These are phyloP conservation scores for Fusarium chaquense DNA, from an alignment of 2,329 filamentous ascomycete species.

Conservation along the genomic window DNA sequence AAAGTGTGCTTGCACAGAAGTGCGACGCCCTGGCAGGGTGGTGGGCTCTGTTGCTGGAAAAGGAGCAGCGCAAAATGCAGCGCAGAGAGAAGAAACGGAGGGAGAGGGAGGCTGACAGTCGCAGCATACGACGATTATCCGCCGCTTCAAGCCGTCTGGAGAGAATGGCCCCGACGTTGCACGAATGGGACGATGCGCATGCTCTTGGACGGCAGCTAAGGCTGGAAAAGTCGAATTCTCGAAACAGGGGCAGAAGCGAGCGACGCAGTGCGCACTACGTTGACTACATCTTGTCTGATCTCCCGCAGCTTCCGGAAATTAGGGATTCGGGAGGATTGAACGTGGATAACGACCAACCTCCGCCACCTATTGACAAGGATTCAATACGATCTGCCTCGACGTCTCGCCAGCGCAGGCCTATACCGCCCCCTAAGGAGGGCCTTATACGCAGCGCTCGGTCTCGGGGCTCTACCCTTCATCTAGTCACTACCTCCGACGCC, in stretches of 20 bases:
- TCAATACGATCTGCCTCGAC: conserved; percentile 81
- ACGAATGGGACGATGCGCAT: conserved; percentile 83
- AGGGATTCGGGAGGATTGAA: conserved; percentile 59
- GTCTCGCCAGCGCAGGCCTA: conserved; percentile 78
- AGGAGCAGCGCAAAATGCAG: conserved; percentile 88
- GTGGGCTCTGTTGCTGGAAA: conserved; percentile 96
- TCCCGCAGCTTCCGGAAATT: conserved; percentile 80
- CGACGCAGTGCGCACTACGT: conserved; percentile 76
- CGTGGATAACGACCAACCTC: conserved; percentile 64
- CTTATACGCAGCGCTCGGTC: conserved; percentile 75
- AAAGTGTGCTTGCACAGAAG: conserved; percentile 89
- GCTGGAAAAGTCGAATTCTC: conserved; percentile 62
- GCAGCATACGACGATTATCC: conserved; percentile 84
- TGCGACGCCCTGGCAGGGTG: conserved; percentile 93
- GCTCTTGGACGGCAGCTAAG: conserved; percentile 61
- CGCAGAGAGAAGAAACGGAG: conserved; percentile 84
- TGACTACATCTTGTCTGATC: conserved; percentile 76
- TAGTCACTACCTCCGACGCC: conserved; percentile 75
- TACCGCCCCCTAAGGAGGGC: conserved; percentile 88
- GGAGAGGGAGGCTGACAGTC: conserved; percentile 84
- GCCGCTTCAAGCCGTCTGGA: conserved; percentile 90
- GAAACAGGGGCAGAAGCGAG: conserved; percentile 80
- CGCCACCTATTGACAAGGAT: conserved; percentile 83
- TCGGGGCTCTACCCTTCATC: conserved; percentile 85
- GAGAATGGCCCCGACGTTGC: conserved; percentile 79